Conservation (phyloP, 2,329 filamentous ascomycete species). For the Pyricularia grisea region DNA sequence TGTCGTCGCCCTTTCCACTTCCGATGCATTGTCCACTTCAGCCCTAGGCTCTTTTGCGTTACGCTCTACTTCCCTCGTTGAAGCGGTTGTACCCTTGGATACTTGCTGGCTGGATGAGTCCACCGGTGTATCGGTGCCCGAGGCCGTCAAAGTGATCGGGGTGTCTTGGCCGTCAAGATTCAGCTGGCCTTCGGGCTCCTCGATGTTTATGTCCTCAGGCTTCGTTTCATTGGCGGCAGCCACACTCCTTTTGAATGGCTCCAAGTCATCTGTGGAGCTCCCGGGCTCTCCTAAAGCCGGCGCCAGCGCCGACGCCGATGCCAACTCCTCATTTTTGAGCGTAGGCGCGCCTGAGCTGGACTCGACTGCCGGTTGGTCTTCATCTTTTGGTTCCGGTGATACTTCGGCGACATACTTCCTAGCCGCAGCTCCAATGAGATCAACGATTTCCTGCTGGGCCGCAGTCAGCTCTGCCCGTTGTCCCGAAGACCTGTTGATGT, state of each 20-base stretch:
- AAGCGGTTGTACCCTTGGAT: background rate
- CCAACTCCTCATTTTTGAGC: background rate
- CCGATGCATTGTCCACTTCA: background rate
- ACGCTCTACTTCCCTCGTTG: background rate
- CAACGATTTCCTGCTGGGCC: slow-evolving; percentile 36
- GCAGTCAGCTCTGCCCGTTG: background rate
- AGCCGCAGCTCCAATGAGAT: slow-evolving; percentile 40
- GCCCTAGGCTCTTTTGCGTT: background rate
- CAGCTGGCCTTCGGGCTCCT: slow-evolving; percentile 29
- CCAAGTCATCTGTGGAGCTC: background rate
- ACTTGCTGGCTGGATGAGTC: background rate
- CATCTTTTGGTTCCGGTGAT: slow-evolving; percentile 14
- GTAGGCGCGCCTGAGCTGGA: background rate
- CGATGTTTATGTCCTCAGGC: slow-evolving; percentile 42
- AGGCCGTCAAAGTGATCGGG: background rate
- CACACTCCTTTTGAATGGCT: background rate
- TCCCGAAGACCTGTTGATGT: slow-evolving; percentile 25
- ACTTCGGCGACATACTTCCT: slow-evolving; percentile 37
- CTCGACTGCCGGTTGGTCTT: background rate
- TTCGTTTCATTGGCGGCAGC: slow-evolving; percentile 16
- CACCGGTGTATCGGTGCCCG: background rate
- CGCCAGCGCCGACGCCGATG: background rate
- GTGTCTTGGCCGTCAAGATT: slow-evolving; percentile 13
- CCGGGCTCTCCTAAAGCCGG: background rate
- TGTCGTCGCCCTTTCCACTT: background rate